Base-by-base conservation (phyloP, 2,329 filamentous ascomycete genomes). In the Sphaceloma murrayae region DNA sequence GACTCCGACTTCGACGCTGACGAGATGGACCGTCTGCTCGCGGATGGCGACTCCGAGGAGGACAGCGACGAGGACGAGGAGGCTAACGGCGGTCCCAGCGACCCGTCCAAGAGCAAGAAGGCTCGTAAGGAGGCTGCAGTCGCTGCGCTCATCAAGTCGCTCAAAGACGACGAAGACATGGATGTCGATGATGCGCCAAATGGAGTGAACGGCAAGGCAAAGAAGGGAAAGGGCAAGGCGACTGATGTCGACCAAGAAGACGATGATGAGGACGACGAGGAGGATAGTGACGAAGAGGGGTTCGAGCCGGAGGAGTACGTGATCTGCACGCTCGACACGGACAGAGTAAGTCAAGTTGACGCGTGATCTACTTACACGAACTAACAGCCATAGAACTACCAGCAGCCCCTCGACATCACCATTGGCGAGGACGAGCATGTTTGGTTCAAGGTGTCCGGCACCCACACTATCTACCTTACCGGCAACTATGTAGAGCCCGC, bases 331-430 rank as follows among this genome's bases (percentile, higher is more conserved):
- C 78, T 98, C 45, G 88, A 96, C 68, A 85, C 88, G 22, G 79
- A 86, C 65, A 85, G 82, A 71, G 91, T 95, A 80, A 63, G 75
- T 60, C 16, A 36, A 8, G 13, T 36, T 24, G 16, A 30, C 7
- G 4, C 18, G 19, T 36, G 27, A 14, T 39, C 30, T 29, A 46
- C 17, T 17, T 11, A 46, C 49, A 26, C 46, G 4, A 49, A 36
- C 53, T 66, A 58, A 65, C 58, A 48, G 45, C 34, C n/a, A 8
- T 57, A 96, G 91, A 78, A 85, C 71, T 94, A 82, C 75, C 91
- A 98, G 69, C 93, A 98, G 68, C 70, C 91, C 36, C 78, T 98
- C 48, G 86, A 98, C 66, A 85, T 98, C 65, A 91, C 85, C 52
- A 78, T 98, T 61, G 79, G 77, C 57, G 84, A 94, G 63, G 77